Conservation (phyloP, 176 grass and related monocot genomes). For the Puccinellia tenuiflora region DNA sequence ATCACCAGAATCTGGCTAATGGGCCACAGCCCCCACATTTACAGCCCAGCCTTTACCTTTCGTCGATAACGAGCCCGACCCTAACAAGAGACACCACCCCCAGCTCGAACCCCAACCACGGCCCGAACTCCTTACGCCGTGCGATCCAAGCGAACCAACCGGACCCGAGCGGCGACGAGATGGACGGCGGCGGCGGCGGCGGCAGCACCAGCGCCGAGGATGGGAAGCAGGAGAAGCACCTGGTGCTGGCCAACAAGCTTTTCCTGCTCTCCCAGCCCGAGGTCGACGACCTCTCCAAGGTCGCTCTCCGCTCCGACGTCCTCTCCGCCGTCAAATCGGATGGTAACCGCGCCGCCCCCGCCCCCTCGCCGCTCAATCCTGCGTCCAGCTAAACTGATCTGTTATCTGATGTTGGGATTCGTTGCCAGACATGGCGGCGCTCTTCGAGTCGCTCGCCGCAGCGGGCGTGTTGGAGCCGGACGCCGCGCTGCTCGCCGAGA, state of each 20-base stretch:
- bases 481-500: slow-evolving; percentile 57
- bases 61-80: neutral
- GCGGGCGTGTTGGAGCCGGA: slow-evolving; percentile 59
- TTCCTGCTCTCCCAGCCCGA: slow-evolving; percentile 79
- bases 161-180: slow-evolving; percentile 11
- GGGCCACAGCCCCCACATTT: neutral
- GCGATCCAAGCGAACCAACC: neutral
- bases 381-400: neutral
- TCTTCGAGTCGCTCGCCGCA: slow-evolving; percentile 61
- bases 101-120: neutral
- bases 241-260: slow-evolving; percentile 77
- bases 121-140: neutral
- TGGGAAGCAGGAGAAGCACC: slow-evolving; percentile 70
- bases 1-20: neutral
- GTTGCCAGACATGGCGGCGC: slow-evolving; percentile 56
- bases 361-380: neutral
- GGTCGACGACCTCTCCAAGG: slow-evolving; percentile 89
- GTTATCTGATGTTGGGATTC: neutral
- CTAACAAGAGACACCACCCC: neutral
- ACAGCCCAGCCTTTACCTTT: neutral
- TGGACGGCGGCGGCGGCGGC: slow-evolving; percentile 42
- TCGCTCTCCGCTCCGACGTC: slow-evolving; percentile 72
- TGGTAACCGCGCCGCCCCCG: slow-evolving; percentile 26
- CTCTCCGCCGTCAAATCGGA: slow-evolving; percentile 69
- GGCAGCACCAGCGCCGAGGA: slow-evolving; percentile 29